phyloP scores from a whole-genome alignment of 371 early-diverging fungal genomes.

The Encephalitozoon romaleae region DNA sequence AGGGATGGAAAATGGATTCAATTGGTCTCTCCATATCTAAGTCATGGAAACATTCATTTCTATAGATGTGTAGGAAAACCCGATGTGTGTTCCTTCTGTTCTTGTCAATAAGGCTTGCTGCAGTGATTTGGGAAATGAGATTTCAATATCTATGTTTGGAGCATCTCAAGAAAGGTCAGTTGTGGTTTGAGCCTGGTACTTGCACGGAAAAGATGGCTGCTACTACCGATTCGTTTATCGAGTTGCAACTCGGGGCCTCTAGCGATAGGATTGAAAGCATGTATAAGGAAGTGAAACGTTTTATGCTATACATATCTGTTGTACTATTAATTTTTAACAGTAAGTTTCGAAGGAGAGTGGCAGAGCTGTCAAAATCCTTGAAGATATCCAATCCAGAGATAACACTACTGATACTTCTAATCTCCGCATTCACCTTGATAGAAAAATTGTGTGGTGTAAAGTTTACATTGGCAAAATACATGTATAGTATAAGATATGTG shows the following conservation, averaged over 20 bases:
- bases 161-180: background rate
- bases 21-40: background rate
- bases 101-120: background rate
- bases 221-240: background rate
- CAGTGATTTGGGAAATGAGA: background rate
- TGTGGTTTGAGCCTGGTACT: background rate
- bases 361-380: background rate
- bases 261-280: background rate
- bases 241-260: background rate
- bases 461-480: background rate
- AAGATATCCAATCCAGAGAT: background rate
- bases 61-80: background rate
- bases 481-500: background rate
- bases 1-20: slow-evolving; percentile 8
- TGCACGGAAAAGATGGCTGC: background rate
- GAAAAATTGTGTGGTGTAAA: background rate
- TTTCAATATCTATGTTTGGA: background rate
- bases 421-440: background rate
- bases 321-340: background rate
- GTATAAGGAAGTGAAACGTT: background rate
- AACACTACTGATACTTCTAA: background rate
- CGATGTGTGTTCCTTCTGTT: background rate
- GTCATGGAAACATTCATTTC: background rate
- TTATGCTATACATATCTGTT: background rate
- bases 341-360: background rate